phyloP scores from a whole-genome alignment of 768 basidiomycete species.

The Leccinum incarnatum region DNA sequence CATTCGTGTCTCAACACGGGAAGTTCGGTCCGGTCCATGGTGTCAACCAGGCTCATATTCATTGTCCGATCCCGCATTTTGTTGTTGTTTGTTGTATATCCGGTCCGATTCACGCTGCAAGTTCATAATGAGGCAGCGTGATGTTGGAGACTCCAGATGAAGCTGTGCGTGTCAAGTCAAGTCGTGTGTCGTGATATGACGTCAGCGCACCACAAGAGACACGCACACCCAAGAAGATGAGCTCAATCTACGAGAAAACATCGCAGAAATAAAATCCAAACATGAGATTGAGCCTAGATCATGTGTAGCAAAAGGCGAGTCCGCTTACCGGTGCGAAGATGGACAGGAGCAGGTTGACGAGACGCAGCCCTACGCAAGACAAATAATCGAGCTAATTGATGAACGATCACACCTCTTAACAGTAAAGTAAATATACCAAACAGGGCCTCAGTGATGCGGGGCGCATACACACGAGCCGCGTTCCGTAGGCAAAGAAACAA shows the following conservation, averaged over 20 bases:
- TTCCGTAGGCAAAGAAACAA: background rate
- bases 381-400: background rate
- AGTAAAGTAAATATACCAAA: slow-evolving; percentile 19
- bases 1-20: background rate
- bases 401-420: background rate
- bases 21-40: slow-evolving; percentile 5
- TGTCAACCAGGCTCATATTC: background rate
- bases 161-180: slow-evolving; percentile 15
- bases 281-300: background rate
- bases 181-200: background rate
- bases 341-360: slow-evolving; percentile 24
- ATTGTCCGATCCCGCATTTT: background rate
- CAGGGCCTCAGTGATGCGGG: slow-evolving; percentile 12
- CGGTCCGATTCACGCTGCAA: slow-evolving; percentile 23
- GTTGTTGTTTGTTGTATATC: background rate
- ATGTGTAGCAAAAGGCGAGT: background rate
- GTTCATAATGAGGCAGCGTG: too few relatives aligned
- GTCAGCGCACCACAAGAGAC: background rate
- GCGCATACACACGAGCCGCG: background rate
- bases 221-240: slow-evolving; percentile 25
- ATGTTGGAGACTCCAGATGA: slow-evolving; percentile 31
- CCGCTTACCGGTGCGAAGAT: slow-evolving; percentile 23
- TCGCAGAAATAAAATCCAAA: background rate
- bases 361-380: slow-evolving; percentile 13
- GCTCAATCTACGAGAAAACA: slow-evolving; percentile 12